Percentiles rank a stretch among this genome's conserved stretches.
These are phyloP conservation scores for Naegleria lovaniensis DNA, from an alignment of 208 protist species.

Conservation along the genomic window DNA sequence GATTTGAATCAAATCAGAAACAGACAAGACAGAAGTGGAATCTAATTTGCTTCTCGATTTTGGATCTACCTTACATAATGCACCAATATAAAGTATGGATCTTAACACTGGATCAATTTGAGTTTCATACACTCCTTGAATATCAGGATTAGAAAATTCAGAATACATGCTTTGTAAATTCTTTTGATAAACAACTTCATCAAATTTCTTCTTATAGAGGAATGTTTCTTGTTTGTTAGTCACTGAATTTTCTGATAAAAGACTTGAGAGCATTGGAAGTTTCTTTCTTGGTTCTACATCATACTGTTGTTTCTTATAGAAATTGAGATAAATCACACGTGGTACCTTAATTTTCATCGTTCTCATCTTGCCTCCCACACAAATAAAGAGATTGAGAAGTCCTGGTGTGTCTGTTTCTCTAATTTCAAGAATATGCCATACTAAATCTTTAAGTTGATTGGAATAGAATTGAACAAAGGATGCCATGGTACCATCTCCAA, in stretches of 20 bases:
- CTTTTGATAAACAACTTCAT: constrained; percentile 18
- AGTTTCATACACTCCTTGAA: constrained; percentile 65
- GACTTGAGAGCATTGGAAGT: neutral
- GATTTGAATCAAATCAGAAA: neutral
- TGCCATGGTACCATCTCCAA: neutral
- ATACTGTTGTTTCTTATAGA: constrained; percentile 20
- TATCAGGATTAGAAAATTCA: constrained; percentile 39
- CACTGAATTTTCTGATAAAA: neutral
- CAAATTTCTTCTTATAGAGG: constrained; percentile 30
- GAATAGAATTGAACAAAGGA: neutral
- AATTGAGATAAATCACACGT: constrained; percentile 22
- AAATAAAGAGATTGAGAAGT: neutral
- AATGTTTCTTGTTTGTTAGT: neutral
- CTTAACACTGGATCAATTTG: constrained; percentile 49
- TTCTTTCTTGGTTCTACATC: neutral
- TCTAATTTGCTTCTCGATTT: neutral
- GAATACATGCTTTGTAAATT: neutral
- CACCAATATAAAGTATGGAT: constrained; percentile 50
- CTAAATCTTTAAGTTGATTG: constrained; percentile 7
- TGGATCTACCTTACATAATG: constrained; percentile 2
- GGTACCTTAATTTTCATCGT: neutral
- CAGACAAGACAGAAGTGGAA: neutral
- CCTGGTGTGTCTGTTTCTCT: constrained; percentile 1
- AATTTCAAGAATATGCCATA: constrained; percentile 8
- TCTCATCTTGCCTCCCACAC: neutral